phyloP scores from a whole-genome alignment of 2,329 filamentous ascomycete genomes.

The Penicillium sp. region DNA sequence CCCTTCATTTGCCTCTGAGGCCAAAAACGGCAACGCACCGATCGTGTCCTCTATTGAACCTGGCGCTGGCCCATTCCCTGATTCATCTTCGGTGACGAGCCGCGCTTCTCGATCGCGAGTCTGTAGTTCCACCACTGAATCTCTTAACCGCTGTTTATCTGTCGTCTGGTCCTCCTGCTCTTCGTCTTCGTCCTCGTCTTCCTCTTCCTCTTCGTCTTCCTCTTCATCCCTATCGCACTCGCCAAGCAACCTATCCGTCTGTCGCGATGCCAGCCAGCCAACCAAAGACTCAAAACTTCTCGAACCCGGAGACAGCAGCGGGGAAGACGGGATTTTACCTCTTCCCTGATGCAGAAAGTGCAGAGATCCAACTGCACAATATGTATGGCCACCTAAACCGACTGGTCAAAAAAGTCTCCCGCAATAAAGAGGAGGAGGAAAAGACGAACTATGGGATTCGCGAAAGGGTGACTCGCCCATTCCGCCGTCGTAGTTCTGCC shows the following conservation, averaged over 20 bases:
- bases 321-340: constrained; percentile 22
- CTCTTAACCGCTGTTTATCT: too few relatives aligned
- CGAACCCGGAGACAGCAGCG: constrained; percentile 24
- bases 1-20: constrained; percentile 20
- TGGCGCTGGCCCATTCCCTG: constrained; percentile 6
- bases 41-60: constrained; percentile 22
- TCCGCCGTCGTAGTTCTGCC: constrained; percentile 75
- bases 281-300: constrained; percentile 34
- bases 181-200: constrained; percentile 7
- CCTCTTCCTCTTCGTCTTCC: constrained; percentile 28
- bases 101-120: too few relatives aligned
- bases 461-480: constrained; percentile 71
- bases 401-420: constrained; percentile 18
- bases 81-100: too few relatives aligned
- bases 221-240: constrained; percentile 14
- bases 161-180: background rate
- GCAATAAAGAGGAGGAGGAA: constrained; percentile 4
- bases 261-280: constrained; percentile 58
- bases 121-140: too few relatives aligned
- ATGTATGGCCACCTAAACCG: constrained; percentile 72
- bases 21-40: constrained; percentile 22
- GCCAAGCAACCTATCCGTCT: constrained; percentile 51
- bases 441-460: constrained; percentile 68
- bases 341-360: constrained; percentile 64
- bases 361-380: constrained; percentile 75